Base-by-base conservation (phyloP, 2,329 filamentous ascomycete genomes). In the Lachnellula subtilissima region DNA sequence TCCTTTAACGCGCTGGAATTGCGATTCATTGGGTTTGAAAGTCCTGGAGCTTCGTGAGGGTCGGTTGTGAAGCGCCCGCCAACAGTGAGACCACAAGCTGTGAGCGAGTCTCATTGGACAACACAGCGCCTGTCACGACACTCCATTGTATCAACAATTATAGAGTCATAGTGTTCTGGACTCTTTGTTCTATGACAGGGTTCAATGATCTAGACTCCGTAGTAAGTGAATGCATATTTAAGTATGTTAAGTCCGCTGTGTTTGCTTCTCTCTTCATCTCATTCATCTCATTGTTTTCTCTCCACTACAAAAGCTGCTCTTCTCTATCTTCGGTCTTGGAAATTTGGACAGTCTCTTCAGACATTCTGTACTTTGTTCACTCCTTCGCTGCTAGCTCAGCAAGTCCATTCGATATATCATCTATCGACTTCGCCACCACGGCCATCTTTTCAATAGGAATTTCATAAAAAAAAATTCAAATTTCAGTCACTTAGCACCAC, bases 91-190 rank as follows among this genome's bases (percentile, higher is more conserved):
- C 58, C 58, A 51, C 46, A n/a, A 47, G 50, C 22, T 22, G 48
- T 48, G 58, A 32, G 52, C 40, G 14, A 36, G 39, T 64, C 62
- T 55, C 28, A 70, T 70, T 69, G 67, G 68, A 55, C 61, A 60
- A 35, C 49, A 46, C 64, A 69, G 68, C 68, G 68, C 50, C 53
- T 66, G 61, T 58, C 60, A 66, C 57, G 23, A 69, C 67, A 60
- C 40, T 52, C 57, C 48, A 50, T 50, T 65, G 68, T 69, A 64
- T 68, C 68, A 68, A 62, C 54, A 64, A 67, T 65, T 63, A 64
- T 69, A 69, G 65, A 69, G 59, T 65, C 62, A 62, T 53, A 46
- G 39, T 23, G 37, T 37, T 42, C 42, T 35, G 15, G 14, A 52
- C 52, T 57, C 39, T 57, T 59, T 58, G 47, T 45, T 59, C n/a